Percentiles rank a stretch among this genome's conserved stretches.
Evolutionary conservation across 163 green algal genomes (phyloP).

Genomic region (Chlamydomonas reinhardtii): DNA sequence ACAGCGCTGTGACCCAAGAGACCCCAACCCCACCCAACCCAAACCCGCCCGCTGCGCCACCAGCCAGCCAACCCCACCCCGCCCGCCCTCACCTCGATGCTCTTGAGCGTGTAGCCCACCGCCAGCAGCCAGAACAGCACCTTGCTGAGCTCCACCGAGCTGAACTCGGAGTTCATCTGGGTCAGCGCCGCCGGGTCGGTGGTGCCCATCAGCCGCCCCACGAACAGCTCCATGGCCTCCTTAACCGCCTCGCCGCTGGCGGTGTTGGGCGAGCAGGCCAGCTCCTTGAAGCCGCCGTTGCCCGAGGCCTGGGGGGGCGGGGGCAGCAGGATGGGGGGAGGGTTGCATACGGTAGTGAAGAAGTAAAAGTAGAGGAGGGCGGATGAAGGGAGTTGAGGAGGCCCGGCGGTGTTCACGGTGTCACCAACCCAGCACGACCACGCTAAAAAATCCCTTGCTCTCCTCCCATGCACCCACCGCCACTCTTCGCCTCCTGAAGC

Average conservation of each 20-base stretch:
- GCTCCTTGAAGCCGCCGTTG: slow-evolving; percentile 43
- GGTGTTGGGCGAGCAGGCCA: slow-evolving; percentile 40
- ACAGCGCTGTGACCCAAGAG: no score
- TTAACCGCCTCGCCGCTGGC: slow-evolving; percentile 69
- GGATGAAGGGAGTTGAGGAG: no score
- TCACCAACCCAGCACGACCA: no score
- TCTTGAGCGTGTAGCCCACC: slow-evolving; percentile 87
- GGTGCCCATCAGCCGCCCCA: slow-evolving; percentile 84
- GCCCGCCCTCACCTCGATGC: slow-evolving; percentile 80
- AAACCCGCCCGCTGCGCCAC: background rate
- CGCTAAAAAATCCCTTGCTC: no score
- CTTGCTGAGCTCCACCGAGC: slow-evolving; percentile 70
- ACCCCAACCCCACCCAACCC: no score
- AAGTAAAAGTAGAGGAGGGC: no score
- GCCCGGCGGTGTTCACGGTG: no score
- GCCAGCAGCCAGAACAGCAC: slow-evolving; percentile 87
- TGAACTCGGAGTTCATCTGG: slow-evolving; percentile 70
- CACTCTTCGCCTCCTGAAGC: no score
- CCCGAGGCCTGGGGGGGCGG: background rate
- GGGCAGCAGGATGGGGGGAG: no score
- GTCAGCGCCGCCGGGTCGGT: slow-evolving; percentile 68
- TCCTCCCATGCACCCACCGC: no score
- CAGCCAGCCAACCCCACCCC: background rate
- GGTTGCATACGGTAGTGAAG: background rate
- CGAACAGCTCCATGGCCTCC: slow-evolving; percentile 93